Evolutionary conservation across 768 basidiomycete species (phyloP), one percentile per base, ranked within the genome.

Genomic region (Suillus lakei): DNA sequence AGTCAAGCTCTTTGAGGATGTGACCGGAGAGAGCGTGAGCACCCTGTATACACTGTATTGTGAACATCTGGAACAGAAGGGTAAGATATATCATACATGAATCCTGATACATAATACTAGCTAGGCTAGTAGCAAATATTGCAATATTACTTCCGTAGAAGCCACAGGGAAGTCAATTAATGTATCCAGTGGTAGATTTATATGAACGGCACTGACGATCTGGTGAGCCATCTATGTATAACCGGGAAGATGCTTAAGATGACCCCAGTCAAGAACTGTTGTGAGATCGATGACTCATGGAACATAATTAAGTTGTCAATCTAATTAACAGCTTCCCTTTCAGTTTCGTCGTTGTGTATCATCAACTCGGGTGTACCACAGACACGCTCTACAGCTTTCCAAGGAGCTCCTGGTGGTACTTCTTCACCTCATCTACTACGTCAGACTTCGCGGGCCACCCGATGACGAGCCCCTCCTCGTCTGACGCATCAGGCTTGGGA

Each of bases 401-500:
- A 8, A 69, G 16, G 5, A 77, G 63, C 16, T 67, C 67, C 4
- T 62, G 13, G 12, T 76, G 68, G 41, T 71, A 75, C 2, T 39
- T 61, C 60, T 71, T 70, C 10, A 77, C 63, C 0, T 77, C 72
- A 1, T 76, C 74, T 67, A 67, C 60, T 13, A 62, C 28, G 0
- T 67, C 62, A 2, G 55, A 64, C 67, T 70, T 28, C n/a, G 69
- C 55, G 2, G 74, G 74, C 97, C 97, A 98, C 21, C 86, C 87
- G 62, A 98, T 79, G 15, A 87, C 87, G 32, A 99, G 83, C 5
- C 97, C 97, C 69, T 91, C 88, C 5, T 84, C 73, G 53, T 88
- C 85, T 6, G 79, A 78, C 2, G 73, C 83, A n/a, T 78, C 73
- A 0, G 92, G 94, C 75, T 98, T 98, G 4, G 96, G 96, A 67